Base-by-base conservation (phyloP, 2,329 filamentous ascomycete species). In the Colletotrichum lupini region DNA sequence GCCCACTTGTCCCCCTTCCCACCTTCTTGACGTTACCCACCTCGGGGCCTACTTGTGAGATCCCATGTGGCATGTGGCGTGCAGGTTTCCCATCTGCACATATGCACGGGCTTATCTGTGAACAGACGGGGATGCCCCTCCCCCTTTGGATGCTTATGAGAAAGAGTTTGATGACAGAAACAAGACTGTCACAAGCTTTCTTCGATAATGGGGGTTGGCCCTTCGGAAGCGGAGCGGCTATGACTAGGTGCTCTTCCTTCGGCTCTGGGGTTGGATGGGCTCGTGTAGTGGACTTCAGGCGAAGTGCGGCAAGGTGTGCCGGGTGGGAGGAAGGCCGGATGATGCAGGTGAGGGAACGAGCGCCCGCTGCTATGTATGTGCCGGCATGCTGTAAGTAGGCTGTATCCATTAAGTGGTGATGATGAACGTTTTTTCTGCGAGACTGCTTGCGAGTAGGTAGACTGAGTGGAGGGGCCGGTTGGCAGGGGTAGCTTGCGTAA, bases 131-230 rank as follows among this genome's bases (percentile, higher is more conserved):
- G 42, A 49, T 49, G 8, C 6, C 42, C 19, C 42, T 49, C 42
- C 42, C 19, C 19, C 19, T 7, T 49, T 2, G 5, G 14, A 0
- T 49, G 42, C 42, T 8, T 73, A 70, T 70, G 67, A 60, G 46
- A 61, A 56, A 53, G 63, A n/a, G 24, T 52, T 24, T 62, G 42
- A 24, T 73, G 67, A 73, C 70, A 73, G 70, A 65, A 73, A 57
- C 60, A 70, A 61, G 46, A 52, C 16, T 65, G 70, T 73, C 70
- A 73, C 67, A 73, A 55, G 56, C 67, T 49, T 42, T 42, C 37
- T 49, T 49, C 24, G 19, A 53, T 49, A 46, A 14, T 53, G 22
- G 49, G 35, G 37, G n/a, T 22, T 35, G 49, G 35, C 32, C 32
- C 32, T 6, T 42, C 16, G 56, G 26, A 42, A 56, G 57, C 28